Evolutionary conservation across 1,284 basidiomycete genomes (phyloP).

Genomic region (Cerioporus squamosus): DNA sequence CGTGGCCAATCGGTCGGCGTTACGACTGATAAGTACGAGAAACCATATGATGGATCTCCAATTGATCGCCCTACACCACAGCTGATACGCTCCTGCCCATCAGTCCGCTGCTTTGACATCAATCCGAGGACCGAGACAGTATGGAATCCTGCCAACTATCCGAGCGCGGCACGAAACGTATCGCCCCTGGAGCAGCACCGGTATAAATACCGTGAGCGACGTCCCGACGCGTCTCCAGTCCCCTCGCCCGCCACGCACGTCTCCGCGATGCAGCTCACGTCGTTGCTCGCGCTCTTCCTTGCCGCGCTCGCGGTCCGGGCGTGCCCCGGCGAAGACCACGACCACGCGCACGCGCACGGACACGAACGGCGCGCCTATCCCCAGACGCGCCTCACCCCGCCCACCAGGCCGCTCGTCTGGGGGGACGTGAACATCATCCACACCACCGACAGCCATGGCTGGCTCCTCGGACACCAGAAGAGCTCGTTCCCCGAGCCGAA

Average conservation of each 20-base stretch:
- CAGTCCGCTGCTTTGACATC: too few relatives aligned
- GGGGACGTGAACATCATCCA: conserved; percentile 80
- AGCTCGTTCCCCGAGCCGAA: conserved; percentile 73
- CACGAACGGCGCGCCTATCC: conserved; percentile 50
- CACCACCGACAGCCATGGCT: conserved; percentile 84
- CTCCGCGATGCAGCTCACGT: conserved; percentile 18
- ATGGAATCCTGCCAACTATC: too few relatives aligned
- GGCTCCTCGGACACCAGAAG: conserved; percentile 79
- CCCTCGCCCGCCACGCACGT: background rate
- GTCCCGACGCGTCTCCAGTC: too few relatives aligned
- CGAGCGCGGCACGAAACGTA: too few relatives aligned
- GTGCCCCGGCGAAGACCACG: conserved; percentile 33
- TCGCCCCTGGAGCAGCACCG: background rate
- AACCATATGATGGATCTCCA: too few relatives aligned
- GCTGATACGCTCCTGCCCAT: too few relatives aligned
- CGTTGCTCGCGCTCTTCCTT: conserved; percentile 20
- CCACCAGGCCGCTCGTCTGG: conserved; percentile 70
- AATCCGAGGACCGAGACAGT: too few relatives aligned
- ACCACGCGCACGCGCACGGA: conserved; percentile 37
- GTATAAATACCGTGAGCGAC: background rate
- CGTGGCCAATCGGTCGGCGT: too few relatives aligned
- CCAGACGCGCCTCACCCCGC: conserved; percentile 51
- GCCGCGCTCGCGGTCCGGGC: conserved; percentile 25
- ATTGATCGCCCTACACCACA: too few relatives aligned
- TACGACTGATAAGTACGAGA: too few relatives aligned